A percentile compares a stretch with the other conserved stretches of the same genome.
phyloP scores from a whole-genome alignment of 139 green algal species.

The Chlorella ohadii region DNA sequence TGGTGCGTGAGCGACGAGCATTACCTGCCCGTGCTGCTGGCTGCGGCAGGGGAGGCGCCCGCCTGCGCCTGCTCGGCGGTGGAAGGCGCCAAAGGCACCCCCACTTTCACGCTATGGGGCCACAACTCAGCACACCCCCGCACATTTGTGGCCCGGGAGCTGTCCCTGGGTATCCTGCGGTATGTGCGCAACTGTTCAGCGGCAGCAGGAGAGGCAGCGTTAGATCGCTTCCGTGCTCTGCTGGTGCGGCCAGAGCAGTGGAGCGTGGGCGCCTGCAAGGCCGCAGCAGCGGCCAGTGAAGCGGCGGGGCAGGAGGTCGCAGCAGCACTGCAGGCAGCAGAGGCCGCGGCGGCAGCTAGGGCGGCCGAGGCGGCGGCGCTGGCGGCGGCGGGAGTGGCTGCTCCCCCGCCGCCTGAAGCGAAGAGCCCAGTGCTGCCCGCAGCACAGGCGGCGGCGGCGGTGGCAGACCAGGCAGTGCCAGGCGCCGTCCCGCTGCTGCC shows the following conservation, averaged over 20 bases:
- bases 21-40: slow-evolving; percentile 11
- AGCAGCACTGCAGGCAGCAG: background rate
- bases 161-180: background rate
- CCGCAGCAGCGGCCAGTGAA: too few species aligned
- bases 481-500: background rate
- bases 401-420: background rate
- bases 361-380: background rate
- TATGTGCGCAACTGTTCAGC: background rate
- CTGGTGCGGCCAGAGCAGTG: background rate
- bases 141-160: background rate
- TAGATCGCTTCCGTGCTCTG: background rate
- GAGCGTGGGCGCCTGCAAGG: background rate
- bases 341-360: background rate
- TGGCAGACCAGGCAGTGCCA: background rate
- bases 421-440: background rate
- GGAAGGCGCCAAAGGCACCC: background rate
- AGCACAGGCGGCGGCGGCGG: too few species aligned
- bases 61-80: slow-evolving; percentile 1
- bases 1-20: slow-evolving; percentile 30
- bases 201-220: background rate
- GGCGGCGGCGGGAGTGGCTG: background rate
- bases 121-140: background rate
- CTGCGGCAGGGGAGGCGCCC: background rate
- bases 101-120: background rate
- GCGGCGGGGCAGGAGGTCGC: too few species aligned